Evolutionary conservation across 1,139 yeast species (phyloP).

Genomic region (Eremothecium coryli): DNA sequence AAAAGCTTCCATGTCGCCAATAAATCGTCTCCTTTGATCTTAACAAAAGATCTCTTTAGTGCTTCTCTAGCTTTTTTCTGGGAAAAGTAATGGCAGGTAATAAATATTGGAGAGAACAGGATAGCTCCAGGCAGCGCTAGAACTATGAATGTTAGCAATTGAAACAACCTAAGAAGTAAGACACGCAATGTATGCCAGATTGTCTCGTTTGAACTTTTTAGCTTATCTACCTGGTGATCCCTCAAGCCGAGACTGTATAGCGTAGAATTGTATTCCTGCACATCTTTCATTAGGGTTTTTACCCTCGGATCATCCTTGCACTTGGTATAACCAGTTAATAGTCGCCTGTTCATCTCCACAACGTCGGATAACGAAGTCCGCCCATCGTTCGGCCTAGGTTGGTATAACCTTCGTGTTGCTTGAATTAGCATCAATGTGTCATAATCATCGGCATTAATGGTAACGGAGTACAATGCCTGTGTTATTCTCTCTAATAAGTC

Average conservation of each 20-base stretch:
- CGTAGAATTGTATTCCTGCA: conserved; percentile 45
- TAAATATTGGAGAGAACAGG: conserved; percentile 59
- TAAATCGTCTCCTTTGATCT: conserved; percentile 64
- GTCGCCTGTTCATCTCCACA: conserved; percentile 63
- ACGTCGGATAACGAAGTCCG: conserved; percentile 53
- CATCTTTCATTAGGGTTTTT: conserved; percentile 42
- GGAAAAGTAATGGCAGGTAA: conserved; percentile 47
- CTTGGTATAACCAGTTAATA: conserved; percentile 55
- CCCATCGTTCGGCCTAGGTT: conserved; percentile 37
- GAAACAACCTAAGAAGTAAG: conserved; percentile 28
- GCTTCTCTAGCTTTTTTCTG: conserved; percentile 51
- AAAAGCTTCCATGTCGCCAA: conserved; percentile 71
- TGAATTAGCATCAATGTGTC: conserved; percentile 68
- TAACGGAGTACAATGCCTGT: conserved; percentile 55
- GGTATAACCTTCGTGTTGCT: conserved; percentile 63
- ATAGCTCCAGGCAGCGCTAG: conserved; percentile 61
- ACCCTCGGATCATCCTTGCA: conserved; percentile 51
- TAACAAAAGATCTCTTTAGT: conserved; percentile 56
- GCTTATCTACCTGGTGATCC: conserved; percentile 59
- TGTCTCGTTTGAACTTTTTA: conserved; percentile 34
- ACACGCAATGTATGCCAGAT: conserved; percentile 26
- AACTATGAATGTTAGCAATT: conserved; percentile 27
- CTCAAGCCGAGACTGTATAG: conserved; percentile 50
- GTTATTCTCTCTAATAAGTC: conserved; percentile 47
- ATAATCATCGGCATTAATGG: conserved; percentile 65